These are phyloP conservation scores for Priceomyces medius DNA, from an alignment of 805 yeast genomes.

Conservation along the genomic window DNA sequence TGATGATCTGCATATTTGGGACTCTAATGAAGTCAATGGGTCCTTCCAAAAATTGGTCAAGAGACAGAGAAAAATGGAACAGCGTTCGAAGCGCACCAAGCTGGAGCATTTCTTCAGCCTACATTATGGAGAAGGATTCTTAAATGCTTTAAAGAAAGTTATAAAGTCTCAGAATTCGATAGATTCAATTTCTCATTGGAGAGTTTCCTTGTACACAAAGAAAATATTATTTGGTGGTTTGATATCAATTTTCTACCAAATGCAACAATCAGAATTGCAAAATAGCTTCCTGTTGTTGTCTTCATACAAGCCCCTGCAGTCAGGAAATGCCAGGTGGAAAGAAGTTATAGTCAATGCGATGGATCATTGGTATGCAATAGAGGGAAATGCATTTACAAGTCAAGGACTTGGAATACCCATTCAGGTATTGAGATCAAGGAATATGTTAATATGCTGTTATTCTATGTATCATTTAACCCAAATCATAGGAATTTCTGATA, in stretches of 20 bases:
- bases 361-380: conserved; percentile 52
- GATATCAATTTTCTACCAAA: conserved; percentile 26
- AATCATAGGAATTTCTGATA: conserved; percentile 56
- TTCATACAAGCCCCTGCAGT: conserved; percentile 16
- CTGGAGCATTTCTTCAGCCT: conserved; percentile 4
- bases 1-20: conserved; percentile 41
- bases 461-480: conserved; percentile 75
- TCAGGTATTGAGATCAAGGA: background rate
- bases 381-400: conserved; percentile 10
- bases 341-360: conserved; percentile 67
- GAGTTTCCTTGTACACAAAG: conserved; percentile 54
- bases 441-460: conserved; percentile 49
- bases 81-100: conserved; percentile 8
- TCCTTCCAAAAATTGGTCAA: conserved; percentile 39
- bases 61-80: conserved; percentile 30
- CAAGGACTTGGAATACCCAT: background rate
- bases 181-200: conserved; percentile 31
- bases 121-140: conserved; percentile 29
- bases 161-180: conserved; percentile 49
- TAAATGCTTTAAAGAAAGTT: conserved; percentile 56
- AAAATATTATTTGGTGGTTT: conserved; percentile 44
- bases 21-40: conserved; percentile 35
- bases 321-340: conserved; percentile 59
- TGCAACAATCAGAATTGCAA: conserved; percentile 30
- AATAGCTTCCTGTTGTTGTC: conserved; percentile 48